Conservation (phyloP, 495 filamentous ascomycete species). For the Aspergillus saccharolyticus region DNA sequence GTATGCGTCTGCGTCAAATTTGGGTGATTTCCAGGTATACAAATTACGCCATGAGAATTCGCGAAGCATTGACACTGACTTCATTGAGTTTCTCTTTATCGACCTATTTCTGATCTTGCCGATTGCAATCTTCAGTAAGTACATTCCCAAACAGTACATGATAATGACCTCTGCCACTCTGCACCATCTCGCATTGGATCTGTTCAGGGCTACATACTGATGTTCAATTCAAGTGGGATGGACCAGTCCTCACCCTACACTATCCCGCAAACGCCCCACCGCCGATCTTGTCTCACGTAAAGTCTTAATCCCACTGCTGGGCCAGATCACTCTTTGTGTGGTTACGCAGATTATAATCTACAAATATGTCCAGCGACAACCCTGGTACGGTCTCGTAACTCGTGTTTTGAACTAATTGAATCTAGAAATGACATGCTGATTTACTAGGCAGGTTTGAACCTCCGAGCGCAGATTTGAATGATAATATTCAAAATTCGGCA, state of each 20-base stretch:
- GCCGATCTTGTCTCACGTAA: slow-evolving; percentile 92
- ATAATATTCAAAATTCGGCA: slow-evolving; percentile 84
- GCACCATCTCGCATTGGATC: not conserved
- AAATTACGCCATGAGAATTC: not conserved
- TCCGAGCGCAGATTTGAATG: slow-evolving; percentile 65
- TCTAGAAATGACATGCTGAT: slow-evolving; percentile 11
- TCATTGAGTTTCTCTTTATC: slow-evolving; percentile 76
- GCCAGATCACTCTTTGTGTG: slow-evolving; percentile 80
- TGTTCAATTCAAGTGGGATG: slow-evolving; percentile 74
- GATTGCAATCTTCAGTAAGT: slow-evolving; percentile 89
- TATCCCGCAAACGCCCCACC: slow-evolving; percentile 81
- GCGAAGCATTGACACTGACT: slow-evolving; percentile 16
- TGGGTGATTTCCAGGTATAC: slow-evolving; percentile 87
- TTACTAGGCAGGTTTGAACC: slow-evolving; percentile 61
- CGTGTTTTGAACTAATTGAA: not conserved
- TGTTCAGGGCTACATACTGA: not conserved
- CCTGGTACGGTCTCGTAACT: slow-evolving; percentile 55
- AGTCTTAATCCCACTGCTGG: slow-evolving; percentile 82
- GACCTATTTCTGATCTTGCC: slow-evolving; percentile 90
- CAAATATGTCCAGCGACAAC: slow-evolving; percentile 63
- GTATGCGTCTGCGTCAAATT: slow-evolving; percentile 90
- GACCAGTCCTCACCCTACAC: slow-evolving; percentile 74
- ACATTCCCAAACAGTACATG: not conserved
- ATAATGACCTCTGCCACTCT: not conserved
- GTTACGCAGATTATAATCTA: slow-evolving; percentile 72